A percentile compares a stretch with the other conserved stretches of the same genome.
These are phyloP conservation scores for Luffa acutangula DNA, from an alignment of 306 rosid species.

Conservation along the genomic window DNA sequence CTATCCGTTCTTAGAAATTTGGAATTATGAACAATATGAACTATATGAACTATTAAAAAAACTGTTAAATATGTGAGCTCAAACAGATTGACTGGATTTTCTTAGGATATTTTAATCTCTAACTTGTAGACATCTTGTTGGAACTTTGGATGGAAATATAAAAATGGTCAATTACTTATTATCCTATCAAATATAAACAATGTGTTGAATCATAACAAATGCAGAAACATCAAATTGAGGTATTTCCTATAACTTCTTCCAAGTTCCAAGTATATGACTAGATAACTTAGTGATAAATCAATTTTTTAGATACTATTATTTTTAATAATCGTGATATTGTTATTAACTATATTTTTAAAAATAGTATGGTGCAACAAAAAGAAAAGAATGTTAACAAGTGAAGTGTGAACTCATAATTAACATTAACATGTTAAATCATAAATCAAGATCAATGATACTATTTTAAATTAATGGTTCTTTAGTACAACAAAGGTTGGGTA, in stretches of 20 bases:
- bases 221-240: background rate
- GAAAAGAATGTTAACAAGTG: background rate
- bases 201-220: background rate
- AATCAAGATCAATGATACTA: background rate
- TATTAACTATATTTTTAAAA: background rate
- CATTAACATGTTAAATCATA: no score
- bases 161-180: no score
- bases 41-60: no score
- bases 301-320: background rate
- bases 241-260: background rate
- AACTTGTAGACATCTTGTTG: background rate
- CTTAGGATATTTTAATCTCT: background rate
- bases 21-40: no score
- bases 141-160: background rate
- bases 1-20: no score
- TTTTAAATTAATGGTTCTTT: no score
- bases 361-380: background rate
- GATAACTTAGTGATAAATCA: background rate
- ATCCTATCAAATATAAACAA: background rate
- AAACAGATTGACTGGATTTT: background rate
- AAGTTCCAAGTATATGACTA: background rate
- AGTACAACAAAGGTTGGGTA: no score
- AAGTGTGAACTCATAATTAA: background rate
- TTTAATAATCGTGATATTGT: background rate
- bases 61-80: no score